phyloP scores from a whole-genome alignment of 495 filamentous ascomycete species.

The Xylaria scruposa region DNA sequence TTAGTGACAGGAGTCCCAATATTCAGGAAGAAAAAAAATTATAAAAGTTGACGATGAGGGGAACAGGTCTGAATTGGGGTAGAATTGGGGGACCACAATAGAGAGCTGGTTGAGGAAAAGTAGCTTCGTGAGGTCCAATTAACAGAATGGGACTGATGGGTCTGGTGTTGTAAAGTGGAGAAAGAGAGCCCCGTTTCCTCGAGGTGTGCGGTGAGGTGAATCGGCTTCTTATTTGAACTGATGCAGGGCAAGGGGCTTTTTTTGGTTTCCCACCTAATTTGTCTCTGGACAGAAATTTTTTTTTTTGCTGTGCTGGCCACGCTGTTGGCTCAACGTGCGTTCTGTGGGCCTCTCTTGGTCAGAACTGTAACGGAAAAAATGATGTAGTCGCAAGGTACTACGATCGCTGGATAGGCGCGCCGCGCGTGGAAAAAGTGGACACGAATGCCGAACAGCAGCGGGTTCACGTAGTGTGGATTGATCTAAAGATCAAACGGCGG shows the following conservation, averaged over 20 bases:
- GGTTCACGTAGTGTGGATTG: slow-evolving; percentile 42
- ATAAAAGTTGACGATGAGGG: slow-evolving; percentile 38
- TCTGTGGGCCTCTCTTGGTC: slow-evolving; percentile 25
- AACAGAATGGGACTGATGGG: slow-evolving; percentile 59
- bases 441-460: slow-evolving; percentile 39
- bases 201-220: slow-evolving; percentile 45
- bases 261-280: slow-evolving; percentile 31
- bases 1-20: slow-evolving; percentile 33
- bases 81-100: slow-evolving; percentile 45
- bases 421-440: slow-evolving; percentile 43
- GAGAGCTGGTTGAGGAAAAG: slow-evolving; percentile 37
- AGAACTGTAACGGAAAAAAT: slow-evolving; percentile 38
- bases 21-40: slow-evolving; percentile 24
- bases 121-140: slow-evolving; percentile 45
- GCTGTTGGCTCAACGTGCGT: slow-evolving; percentile 24
- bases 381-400: slow-evolving; percentile 37
- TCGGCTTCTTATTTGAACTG: slow-evolving; percentile 45
- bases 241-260: slow-evolving; percentile 24
- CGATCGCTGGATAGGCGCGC: slow-evolving; percentile 25
- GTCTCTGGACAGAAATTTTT: slow-evolving; percentile 28
- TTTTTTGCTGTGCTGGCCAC: slow-evolving; percentile 22
- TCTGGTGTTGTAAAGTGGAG: slow-evolving; percentile 50
- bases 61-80: slow-evolving; percentile 41
- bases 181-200: slow-evolving; percentile 45
- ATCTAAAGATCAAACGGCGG: slow-evolving; percentile 49